Evolutionary conservation across 306 rosid species (phyloP).

Genomic region (Cucurbita maxima): DNA sequence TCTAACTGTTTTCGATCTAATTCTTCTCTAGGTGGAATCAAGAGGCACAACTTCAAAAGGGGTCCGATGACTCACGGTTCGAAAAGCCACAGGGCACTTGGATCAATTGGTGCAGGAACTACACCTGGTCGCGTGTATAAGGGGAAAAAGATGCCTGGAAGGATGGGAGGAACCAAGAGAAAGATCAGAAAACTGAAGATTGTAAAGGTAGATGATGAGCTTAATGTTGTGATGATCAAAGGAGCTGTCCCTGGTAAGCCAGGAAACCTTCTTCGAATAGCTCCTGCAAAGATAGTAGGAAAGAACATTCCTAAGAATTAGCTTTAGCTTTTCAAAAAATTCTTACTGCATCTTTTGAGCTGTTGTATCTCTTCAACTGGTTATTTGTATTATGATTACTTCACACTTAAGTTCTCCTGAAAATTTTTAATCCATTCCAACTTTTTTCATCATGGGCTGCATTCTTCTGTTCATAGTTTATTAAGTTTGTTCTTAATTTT

Average conservation of each 20-base stretch:
- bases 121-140: constrained; percentile 79
- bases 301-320: constrained; percentile 79
- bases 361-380: neutral
- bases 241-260: constrained; percentile 98
- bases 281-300: constrained; percentile 96
- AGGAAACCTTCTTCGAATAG: constrained; percentile 72
- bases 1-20: neutral
- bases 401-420: neutral
- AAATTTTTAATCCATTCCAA: neutral
- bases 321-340: neutral
- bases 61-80: constrained; percentile 93
- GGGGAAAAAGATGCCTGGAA: constrained; percentile 98
- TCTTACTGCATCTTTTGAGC: neutral
- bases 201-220: constrained; percentile 75
- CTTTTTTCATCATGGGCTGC: no score
- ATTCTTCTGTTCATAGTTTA: no score
- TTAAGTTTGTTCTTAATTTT: no score
- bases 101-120: constrained; percentile 94
- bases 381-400: neutral
- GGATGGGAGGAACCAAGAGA: constrained; percentile 89
- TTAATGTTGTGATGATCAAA: constrained; percentile 76
- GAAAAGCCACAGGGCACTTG: constrained; percentile 82
- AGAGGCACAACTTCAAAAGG: constrained; percentile 69
- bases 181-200: constrained; percentile 91
- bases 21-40: constrained; percentile 54